Evolutionary conservation across 2,329 filamentous ascomycete species (phyloP).

Genomic region (Phoma sp.): DNA sequence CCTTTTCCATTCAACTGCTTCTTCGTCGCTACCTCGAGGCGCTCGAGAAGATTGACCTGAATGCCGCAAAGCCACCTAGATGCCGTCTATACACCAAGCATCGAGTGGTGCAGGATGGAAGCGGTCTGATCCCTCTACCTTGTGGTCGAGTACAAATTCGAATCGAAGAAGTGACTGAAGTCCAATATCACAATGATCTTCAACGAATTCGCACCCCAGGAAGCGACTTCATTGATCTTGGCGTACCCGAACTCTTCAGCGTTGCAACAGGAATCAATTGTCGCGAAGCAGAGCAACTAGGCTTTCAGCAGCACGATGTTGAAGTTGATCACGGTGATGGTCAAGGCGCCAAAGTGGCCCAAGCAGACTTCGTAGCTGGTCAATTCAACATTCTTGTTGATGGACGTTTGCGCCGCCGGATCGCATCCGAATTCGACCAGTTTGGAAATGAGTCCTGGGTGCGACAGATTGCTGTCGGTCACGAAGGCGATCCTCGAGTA

Average conservation of each 20-base stretch:
- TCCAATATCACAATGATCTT: constrained; percentile 18
- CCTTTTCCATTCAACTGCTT: constrained; percentile 20
- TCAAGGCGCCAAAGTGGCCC: constrained; percentile 15
- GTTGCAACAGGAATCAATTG: constrained; percentile 17
- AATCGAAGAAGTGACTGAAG: constrained; percentile 23
- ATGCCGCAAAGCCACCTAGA: constrained; percentile 14
- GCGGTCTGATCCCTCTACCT: constrained; percentile 16
- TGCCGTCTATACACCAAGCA: constrained; percentile 23
- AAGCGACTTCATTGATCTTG: constrained; percentile 13
- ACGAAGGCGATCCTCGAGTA: constrained; percentile 8
- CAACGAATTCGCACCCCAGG: constrained; percentile 23
- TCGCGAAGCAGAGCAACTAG: constrained; percentile 21
- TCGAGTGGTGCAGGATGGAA: constrained; percentile 23
- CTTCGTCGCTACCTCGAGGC: constrained; percentile 24
- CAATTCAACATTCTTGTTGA: constrained; percentile 12
- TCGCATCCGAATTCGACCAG: constrained; percentile 12
- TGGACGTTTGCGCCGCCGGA: constrained; percentile 11
- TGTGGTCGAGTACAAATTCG: constrained; percentile 21
- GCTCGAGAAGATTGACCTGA: constrained; percentile 22
- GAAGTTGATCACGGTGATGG: constrained; percentile 25
- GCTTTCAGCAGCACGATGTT: constrained; percentile 24
- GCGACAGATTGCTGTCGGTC: constrained; percentile 11
- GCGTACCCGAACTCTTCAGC: constrained; percentile 5
- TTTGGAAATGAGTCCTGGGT: constrained; percentile 14
- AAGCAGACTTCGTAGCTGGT: constrained; percentile 10